Conservation (phyloP, 768 basidiomycete genomes). For the Boletus subcaerulescens region DNA sequence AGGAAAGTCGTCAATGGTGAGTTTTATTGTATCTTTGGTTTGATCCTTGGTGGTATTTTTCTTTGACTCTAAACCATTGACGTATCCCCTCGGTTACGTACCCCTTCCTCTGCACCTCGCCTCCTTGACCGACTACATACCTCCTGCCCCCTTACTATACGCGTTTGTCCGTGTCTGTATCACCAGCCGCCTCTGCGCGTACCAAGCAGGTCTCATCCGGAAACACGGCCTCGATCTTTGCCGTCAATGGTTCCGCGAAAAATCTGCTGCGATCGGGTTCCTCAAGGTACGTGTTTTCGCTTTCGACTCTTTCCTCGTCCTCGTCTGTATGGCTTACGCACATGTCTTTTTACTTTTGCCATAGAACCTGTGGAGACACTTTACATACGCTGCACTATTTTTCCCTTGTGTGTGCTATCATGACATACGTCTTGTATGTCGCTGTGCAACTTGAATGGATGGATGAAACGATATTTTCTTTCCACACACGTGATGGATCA, state of each 20-base stretch:
- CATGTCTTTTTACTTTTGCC: not conserved
- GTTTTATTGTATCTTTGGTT: too few species aligned
- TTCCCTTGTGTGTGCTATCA: not conserved
- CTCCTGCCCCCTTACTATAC: too few species aligned
- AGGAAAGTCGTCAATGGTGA: too few species aligned
- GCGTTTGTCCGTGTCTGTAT: not conserved
- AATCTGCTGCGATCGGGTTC: conserved; percentile 90
- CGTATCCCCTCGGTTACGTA: too few species aligned
- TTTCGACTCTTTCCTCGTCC: not conserved
- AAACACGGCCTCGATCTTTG: conserved; percentile 97
- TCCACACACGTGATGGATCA: too few species aligned
- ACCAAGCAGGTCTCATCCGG: conserved; percentile 96
- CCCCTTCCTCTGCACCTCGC: too few species aligned
- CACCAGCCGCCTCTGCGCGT: conserved; percentile 87
- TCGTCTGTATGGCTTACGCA: not conserved
- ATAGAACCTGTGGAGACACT: conserved; percentile 47
- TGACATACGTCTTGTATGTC: not conserved
- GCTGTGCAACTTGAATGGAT: too few species aligned
- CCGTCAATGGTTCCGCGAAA: conserved; percentile 98
- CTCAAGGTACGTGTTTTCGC: conserved; percentile 62
- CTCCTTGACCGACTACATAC: too few species aligned
- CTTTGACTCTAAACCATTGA: too few species aligned
- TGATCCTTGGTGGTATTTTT: too few species aligned
- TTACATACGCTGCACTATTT: not conserved
- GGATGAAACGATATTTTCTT: too few species aligned